Percentiles rank a stretch among this genome's conserved stretches.
Conservation (phyloP, 805 yeast genomes). For the Ogataea corticis region DNA sequence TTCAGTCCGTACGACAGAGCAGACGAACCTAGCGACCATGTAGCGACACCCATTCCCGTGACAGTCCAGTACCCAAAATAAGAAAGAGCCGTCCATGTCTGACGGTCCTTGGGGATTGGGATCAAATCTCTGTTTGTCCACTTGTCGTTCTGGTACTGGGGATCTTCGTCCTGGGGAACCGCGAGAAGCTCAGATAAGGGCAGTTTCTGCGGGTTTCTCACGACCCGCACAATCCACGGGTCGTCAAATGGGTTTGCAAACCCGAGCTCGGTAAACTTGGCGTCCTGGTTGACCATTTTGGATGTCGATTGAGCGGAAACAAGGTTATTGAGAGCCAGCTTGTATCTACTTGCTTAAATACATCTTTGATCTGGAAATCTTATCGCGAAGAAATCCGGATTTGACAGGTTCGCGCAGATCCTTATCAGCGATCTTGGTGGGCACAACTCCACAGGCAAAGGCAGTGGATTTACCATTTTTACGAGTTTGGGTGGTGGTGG, state of each 20-base stretch:
- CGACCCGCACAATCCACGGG: constrained; percentile 18
- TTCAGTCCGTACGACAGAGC: constrained; percentile 29
- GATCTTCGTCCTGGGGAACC: constrained; percentile 34
- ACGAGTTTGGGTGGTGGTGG: too few relatives aligned
- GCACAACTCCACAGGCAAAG: too few relatives aligned
- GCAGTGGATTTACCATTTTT: too few relatives aligned
- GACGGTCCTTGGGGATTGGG: constrained; percentile 44
- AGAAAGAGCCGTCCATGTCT: constrained; percentile 48
- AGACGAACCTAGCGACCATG: constrained; percentile 23
- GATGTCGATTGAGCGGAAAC: too few relatives aligned
- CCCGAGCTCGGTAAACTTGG: constrained; percentile 11
- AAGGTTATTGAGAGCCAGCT: too few relatives aligned
- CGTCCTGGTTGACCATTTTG: constrained; percentile 5
- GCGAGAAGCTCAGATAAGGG: constrained; percentile 22
- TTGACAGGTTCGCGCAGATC: too few relatives aligned
- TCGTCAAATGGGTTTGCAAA: constrained; percentile 20
- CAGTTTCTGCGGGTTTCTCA: constrained; percentile 16
- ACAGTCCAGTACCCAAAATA: constrained; percentile 47
- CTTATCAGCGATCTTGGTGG: too few relatives aligned
- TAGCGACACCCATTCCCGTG: constrained; percentile 27
- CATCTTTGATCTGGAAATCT: too few relatives aligned
- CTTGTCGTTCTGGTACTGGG: constrained; percentile 29
- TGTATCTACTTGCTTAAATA: too few relatives aligned
- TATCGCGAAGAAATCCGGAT: too few relatives aligned
- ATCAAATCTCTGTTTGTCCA: constrained; percentile 43